Conservation (phyloP, 2,329 filamentous ascomycete species). For the Phialophora macrospora region DNA sequence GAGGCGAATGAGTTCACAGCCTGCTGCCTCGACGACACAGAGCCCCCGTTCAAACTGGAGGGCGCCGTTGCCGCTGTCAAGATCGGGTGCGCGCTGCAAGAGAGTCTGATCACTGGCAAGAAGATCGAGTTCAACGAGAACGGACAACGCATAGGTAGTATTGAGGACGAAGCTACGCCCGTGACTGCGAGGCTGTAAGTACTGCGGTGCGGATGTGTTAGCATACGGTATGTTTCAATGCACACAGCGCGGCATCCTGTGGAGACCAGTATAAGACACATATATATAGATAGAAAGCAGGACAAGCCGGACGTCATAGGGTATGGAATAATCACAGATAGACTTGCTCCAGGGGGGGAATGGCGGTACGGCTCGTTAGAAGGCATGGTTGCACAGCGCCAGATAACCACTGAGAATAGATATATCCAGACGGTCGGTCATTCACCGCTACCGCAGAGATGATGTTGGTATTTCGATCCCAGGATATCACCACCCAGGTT, state of each 20-base stretch:
- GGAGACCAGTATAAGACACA: not conserved
- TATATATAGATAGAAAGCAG: not conserved
- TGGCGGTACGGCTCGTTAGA: no score
- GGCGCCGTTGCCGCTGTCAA: slow-evolving; percentile 62
- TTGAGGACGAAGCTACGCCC: not conserved
- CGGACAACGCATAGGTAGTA: slow-evolving; percentile 50
- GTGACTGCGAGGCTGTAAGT: slow-evolving; percentile 24
- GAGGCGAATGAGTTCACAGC: slow-evolving; percentile 69
- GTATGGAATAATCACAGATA: not conserved
- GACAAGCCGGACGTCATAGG: not conserved
- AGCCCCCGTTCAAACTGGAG: slow-evolving; percentile 61
- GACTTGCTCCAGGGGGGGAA: not conserved
- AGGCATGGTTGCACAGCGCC: no score
- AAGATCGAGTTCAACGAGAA: slow-evolving; percentile 65
- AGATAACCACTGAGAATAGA: not conserved
- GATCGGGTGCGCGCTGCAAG: slow-evolving; percentile 66
- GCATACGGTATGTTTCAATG: not conserved
- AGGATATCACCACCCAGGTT: no score
- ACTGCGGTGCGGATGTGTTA: not conserved
- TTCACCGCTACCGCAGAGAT: not conserved
- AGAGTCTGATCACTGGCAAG: slow-evolving; percentile 59
- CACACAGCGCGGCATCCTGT: not conserved
- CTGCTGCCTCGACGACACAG: slow-evolving; percentile 60
- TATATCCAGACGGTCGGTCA: not conserved
- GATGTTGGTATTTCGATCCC: not conserved